These are phyloP conservation scores for Yarrowia sp. DNA, from an alignment of 805 yeast genomes.

Conservation along the genomic window DNA sequence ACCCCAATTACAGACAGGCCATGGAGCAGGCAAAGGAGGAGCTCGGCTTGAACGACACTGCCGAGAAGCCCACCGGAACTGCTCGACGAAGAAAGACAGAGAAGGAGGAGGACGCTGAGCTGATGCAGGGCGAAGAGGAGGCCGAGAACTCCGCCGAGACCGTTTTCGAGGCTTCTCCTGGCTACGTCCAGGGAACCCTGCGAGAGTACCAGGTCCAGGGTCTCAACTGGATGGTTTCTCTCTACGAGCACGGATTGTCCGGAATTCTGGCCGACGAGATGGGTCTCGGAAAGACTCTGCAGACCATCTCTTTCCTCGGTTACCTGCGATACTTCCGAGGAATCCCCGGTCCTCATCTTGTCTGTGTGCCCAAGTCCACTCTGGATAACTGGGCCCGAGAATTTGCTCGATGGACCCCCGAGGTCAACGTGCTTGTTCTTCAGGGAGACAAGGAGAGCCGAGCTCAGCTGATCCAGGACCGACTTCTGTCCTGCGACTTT, in stretches of 20 bases:
- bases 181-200: slow-evolving; percentile 66
- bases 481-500: slow-evolving; percentile 67
- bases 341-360: slow-evolving; percentile 84
- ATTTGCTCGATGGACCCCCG: slow-evolving; percentile 93
- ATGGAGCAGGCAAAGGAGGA: slow-evolving; percentile 32
- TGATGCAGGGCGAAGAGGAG: slow-evolving; percentile 72
- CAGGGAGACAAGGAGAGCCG: slow-evolving; percentile 88
- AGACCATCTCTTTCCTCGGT: slow-evolving; percentile 89
- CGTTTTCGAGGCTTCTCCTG: slow-evolving; percentile 78
- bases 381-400: slow-evolving; percentile 96
- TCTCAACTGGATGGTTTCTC: slow-evolving; percentile 85
- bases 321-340: slow-evolving; percentile 72
- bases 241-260: slow-evolving; percentile 79
- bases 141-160: slow-evolving; percentile 54
- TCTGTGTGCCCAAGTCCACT: slow-evolving; percentile 94
- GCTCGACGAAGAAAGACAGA: slow-evolving; percentile 43
- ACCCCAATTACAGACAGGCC: slow-evolving; percentile 46
- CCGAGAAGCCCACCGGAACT: slow-evolving; percentile 40
- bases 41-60: slow-evolving; percentile 30
- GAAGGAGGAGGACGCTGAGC: slow-evolving; percentile 75
- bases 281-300: slow-evolving; percentile 96
- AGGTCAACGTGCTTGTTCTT: slow-evolving; percentile 75
- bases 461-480: slow-evolving; percentile 53
- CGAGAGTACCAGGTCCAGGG: slow-evolving; percentile 95
- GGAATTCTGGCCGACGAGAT: slow-evolving; percentile 97